Evolutionary conservation across 2,329 filamentous ascomycete species (phyloP).

Genomic region (Pseudogymnoascus sp.): DNA sequence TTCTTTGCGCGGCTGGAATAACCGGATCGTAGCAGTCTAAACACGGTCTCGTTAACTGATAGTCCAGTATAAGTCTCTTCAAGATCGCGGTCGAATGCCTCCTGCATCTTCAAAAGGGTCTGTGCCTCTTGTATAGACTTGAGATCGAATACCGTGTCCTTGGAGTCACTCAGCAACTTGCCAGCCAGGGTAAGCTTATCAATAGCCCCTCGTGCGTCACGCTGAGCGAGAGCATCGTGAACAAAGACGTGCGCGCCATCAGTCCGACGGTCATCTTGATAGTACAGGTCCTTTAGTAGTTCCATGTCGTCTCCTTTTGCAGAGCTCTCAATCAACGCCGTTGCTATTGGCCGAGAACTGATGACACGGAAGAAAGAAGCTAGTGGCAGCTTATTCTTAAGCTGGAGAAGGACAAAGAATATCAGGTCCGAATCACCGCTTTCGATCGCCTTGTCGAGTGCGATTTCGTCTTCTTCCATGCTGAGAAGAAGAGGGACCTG

Average conservation of each 20-base stretch:
- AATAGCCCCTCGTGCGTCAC: conserved; percentile 58
- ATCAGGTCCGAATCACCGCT: conserved; percentile 91
- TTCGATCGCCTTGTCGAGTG: conserved; percentile 92
- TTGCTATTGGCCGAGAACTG: conserved; percentile 76
- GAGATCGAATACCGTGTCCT: conserved; percentile 69
- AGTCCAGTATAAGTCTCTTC: conserved; percentile 71
- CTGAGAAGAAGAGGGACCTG: conserved; percentile 88
- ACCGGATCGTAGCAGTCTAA: conserved; percentile 74
- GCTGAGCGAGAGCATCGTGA: conserved; percentile 70
- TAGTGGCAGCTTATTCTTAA: conserved; percentile 84
- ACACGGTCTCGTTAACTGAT: conserved; percentile 85
- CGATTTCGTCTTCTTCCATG: conserved; percentile 94
- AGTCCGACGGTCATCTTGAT: conserved; percentile 86
- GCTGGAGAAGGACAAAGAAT: conserved; percentile 77
- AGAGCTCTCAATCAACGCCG: conserved; percentile 79
- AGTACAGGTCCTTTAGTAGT: conserved; percentile 90
- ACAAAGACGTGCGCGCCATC: conserved; percentile 86
- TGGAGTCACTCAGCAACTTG: conserved; percentile 76
- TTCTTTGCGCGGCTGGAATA: conserved; percentile 82
- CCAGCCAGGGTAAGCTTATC: conserved; percentile 87
- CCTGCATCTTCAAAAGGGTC: conserved; percentile 76
- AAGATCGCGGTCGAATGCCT: conserved; percentile 77
- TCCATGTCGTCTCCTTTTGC: conserved; percentile 70
- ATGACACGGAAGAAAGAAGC: conserved; percentile 90
- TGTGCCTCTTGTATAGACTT: conserved; percentile 72